Evolutionary conservation across 169 alveolate species (phyloP), one percentile per base, ranked within the genome.

Genomic region (Eimeria praecox): DNA sequence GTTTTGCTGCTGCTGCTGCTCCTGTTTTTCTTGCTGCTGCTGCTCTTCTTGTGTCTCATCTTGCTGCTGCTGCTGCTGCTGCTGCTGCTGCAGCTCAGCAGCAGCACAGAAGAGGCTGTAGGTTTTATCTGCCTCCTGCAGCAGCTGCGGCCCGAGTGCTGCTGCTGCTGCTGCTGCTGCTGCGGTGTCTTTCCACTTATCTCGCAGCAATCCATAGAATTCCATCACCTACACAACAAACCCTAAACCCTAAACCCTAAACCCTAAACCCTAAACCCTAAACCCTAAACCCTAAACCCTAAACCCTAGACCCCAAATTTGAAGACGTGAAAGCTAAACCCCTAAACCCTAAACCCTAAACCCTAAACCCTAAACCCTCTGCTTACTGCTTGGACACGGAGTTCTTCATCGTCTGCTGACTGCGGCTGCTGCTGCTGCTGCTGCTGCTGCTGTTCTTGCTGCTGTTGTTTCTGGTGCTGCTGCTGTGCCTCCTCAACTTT

Each of bases 1-100:
- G 10, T 66, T 20, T 16, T 10, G 77, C 77, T 66, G 30, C 18
- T 16, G 77, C 18, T 27, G 77, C 77, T 66, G 77, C 77, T 66
- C 77, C 77, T 66, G 14, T 20, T 66, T 20, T 30, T 27, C 77
- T 16, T 24, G 77, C 38, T 30, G 30, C 77, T 66, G 77, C 77
- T 66, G 30, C 16, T 49, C 56, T 12, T 49, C 20, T 12, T 49
- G 56, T 12, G 56, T 49, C 56, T 49, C 56, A 5, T 66, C 77
- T 30, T 66, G 77, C 77, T 66, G 77, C 77, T 66, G 77, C 77
- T 66, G 30, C 77, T 66, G 42, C 77, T 66, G 42, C 77, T 66
- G 77, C 77, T 66, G 30, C 77, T 66, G 42, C 77, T 5, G 77
- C 77, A 9, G 77, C 77, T 66, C 30, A 27, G 77, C 30, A 20